Conservation (phyloP, 306 rosid genomes). For the Rosa lucieae region DNA sequence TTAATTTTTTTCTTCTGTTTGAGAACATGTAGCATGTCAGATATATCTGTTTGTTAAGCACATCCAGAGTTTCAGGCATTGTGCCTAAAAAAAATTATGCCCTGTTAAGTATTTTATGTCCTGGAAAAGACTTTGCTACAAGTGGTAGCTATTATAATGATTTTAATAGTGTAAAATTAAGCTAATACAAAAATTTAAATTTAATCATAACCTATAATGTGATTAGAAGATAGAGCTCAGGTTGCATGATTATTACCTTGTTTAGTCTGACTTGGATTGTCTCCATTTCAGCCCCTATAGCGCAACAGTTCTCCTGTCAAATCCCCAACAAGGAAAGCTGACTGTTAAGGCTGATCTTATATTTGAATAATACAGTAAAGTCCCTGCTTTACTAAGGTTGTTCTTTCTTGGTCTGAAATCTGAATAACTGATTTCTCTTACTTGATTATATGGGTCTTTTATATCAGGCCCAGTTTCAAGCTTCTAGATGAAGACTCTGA, state of each 20-base stretch:
- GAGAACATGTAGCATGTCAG: background rate
- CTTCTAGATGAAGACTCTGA: slow-evolving; percentile 62
- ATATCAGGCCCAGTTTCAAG: slow-evolving; percentile 77
- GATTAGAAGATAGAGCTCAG: background rate
- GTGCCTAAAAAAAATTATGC: slow-evolving; percentile 9
- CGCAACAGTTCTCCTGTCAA: slow-evolving; percentile 57
- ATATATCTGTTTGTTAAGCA: background rate
- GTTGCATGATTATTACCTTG: background rate
- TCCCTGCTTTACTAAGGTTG: background rate
- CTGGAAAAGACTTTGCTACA: background rate
- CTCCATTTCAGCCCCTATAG: slow-evolving; percentile 77
- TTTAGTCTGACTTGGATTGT: slow-evolving; percentile 26
- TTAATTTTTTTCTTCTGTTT: background rate
- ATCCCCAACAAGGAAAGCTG: slow-evolving; percentile 62
- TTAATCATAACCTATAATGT: background rate
- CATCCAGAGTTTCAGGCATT: background rate
- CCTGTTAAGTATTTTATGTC: background rate
- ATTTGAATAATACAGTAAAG: slow-evolving; percentile 80
- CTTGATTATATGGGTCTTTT: slow-evolving; percentile 14
- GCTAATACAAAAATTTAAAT: too few relatives aligned
- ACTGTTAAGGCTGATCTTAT: slow-evolving; percentile 78
- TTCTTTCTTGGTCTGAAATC: slow-evolving; percentile 19
- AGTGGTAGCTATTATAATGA: background rate
- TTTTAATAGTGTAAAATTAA: background rate
- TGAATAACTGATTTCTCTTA: background rate